phyloP scores from a whole-genome alignment of 768 basidiomycete genomes.

The Sistotremastrum niveocremeum region DNA sequence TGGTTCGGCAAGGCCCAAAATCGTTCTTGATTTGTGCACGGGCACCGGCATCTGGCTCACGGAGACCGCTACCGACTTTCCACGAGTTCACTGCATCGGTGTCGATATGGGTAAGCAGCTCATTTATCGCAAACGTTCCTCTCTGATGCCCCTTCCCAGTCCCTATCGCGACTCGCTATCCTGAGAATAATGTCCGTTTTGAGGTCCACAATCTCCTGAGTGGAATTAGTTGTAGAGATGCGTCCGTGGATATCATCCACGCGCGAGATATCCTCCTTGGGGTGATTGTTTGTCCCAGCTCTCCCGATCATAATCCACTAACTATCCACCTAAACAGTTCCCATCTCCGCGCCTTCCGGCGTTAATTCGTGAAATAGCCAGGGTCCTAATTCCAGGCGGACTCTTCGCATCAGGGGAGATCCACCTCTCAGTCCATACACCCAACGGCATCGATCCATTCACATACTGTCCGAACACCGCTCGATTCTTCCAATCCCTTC shows the following conservation, averaged over 20 bases:
- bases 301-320: conserved; percentile 1
- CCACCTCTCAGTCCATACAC: too few species aligned
- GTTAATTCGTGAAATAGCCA: conserved; percentile 42
- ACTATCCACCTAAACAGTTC: conserved; percentile 6
- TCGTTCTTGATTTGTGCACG: conserved; percentile 62
- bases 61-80: conserved; percentile 59
- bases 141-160: conserved; percentile 27
- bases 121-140: conserved; percentile 6
- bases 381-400: conserved; percentile 59
- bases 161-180: conserved; percentile 56
- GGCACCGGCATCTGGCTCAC: conserved; percentile 68
- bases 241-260: conserved; percentile 55
- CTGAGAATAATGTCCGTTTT: conserved; percentile 46
- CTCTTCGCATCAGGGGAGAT: conserved; percentile 49
- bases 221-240: conserved; percentile 34
- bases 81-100: conserved; percentile 50
- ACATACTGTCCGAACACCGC: too few species aligned
- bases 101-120: conserved; percentile 56
- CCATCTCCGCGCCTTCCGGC: conserved; percentile 43
- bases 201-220: conserved; percentile 52
- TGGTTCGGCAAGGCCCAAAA: conserved; percentile 21
- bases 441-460: too few species aligned
- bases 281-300: conserved; percentile 25
- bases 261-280: conserved; percentile 46
- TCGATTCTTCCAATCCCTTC: too few species aligned